These are phyloP conservation scores for Moniliella sp. DNA, from an alignment of 1,284 basidiomycete species.

Conservation along the genomic window DNA sequence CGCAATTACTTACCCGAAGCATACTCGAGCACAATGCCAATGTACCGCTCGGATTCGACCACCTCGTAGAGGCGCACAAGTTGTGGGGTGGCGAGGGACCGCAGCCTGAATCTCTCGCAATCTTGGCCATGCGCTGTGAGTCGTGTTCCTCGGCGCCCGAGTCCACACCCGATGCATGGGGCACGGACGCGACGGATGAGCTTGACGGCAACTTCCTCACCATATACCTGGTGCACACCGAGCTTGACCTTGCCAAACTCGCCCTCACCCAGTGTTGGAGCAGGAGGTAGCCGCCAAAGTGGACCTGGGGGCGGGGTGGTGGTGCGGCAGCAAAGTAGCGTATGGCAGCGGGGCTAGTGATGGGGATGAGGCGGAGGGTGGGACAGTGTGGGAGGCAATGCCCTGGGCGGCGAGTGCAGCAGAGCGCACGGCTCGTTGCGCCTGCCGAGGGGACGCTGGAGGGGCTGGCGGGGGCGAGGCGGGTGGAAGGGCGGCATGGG, in stretches of 20 bases:
- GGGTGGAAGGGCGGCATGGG: too few relatives aligned
- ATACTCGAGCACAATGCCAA: conserved; percentile 96
- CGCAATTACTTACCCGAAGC: conserved; percentile 47
- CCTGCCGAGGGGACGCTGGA: too few relatives aligned
- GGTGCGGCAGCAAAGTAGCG: conserved; percentile 32
- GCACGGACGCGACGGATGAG: conserved; percentile 81
- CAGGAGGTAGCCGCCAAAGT: conserved; percentile 30
- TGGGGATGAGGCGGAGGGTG: conserved; percentile 20
- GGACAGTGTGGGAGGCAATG: too few relatives aligned
- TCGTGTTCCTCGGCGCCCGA: conserved; percentile 7
- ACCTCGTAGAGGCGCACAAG: conserved; percentile 96
- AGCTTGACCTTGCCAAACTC: conserved; percentile 99
- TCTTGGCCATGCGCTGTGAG: conserved; percentile 55
- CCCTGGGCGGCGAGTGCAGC: too few relatives aligned
- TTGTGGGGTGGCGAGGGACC: conserved; percentile 82
- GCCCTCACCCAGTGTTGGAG: conserved; percentile 50
- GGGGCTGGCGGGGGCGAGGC: too few relatives aligned
- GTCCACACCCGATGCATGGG: conserved; percentile 53
- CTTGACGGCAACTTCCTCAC: conserved; percentile 97
- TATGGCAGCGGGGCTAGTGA: conserved; percentile 28
- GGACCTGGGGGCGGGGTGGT: conserved; percentile 26
- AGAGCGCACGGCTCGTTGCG: too few relatives aligned
- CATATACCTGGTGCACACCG: conserved; percentile 73
- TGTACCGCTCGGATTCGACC: conserved; percentile 97
- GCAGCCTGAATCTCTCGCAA: conserved; percentile 87